Percentiles rank a stretch among this genome's conserved stretches.
Evolutionary conservation across 441 rosid genomes (phyloP).

Genomic region (Corymbia calophylla): DNA sequence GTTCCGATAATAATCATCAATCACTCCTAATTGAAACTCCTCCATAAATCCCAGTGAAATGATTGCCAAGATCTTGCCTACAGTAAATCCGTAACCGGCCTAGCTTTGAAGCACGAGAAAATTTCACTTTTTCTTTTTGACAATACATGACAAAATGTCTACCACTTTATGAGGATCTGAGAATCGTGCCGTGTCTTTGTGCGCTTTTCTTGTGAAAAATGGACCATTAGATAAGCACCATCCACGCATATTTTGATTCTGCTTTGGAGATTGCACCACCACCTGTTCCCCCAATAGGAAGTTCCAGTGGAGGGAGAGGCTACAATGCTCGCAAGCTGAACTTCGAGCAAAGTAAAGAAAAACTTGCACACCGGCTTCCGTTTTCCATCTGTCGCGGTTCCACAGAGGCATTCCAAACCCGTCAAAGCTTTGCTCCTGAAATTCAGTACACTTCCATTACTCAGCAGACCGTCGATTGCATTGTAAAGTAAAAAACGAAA

Average conservation of each 20-base stretch:
- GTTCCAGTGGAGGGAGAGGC: neutral
- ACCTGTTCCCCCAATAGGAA: neutral
- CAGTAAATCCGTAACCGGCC: neutral
- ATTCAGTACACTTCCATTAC: neutral
- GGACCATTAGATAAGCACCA: neutral
- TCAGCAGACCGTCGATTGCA: neutral
- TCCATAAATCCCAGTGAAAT: neutral
- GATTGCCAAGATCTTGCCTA: neutral
- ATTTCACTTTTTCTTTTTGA: neutral
- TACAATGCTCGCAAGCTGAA: neutral
- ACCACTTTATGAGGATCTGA: neutral
- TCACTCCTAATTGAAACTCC: neutral
- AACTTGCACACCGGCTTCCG: neutral
- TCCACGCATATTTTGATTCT: neutral
- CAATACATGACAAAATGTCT: neutral
- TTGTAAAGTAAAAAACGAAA: neutral
- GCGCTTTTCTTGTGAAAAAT: neutral
- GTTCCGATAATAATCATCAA: too few relatives aligned
- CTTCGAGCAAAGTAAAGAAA: neutral
- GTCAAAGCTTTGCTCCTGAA: neutral
- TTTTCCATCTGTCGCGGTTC: neutral
- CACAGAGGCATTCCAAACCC: neutral
- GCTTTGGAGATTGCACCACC: neutral
- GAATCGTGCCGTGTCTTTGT: neutral
- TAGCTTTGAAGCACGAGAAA: neutral